Conservation (phyloP, 1,284 basidiomycete genomes). For the Jaminaea rosea region DNA sequence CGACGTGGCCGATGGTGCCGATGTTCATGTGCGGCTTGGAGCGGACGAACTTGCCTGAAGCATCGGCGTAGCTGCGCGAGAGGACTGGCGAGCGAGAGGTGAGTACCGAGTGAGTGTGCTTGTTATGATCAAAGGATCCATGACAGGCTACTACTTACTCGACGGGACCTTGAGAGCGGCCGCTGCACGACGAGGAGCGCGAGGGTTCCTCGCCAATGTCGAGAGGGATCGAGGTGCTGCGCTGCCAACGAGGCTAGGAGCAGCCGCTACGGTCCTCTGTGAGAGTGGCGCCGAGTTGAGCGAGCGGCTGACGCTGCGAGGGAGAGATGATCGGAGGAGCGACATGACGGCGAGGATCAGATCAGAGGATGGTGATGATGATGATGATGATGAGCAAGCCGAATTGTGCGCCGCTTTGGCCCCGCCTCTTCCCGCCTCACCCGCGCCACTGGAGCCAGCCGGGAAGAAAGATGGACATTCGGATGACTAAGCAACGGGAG, state of each 20-base stretch:
- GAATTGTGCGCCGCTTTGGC: not conserved
- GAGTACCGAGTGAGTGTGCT: slow-evolving; percentile 16
- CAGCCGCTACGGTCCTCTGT: not conserved
- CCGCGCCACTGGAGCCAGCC: no score
- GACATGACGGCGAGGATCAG: not conserved
- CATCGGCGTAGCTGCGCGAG: slow-evolving; percentile 55
- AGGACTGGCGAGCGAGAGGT: not conserved
- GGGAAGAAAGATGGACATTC: no score
- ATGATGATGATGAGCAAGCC: no score
- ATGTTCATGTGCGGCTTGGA: slow-evolving; percentile 83
- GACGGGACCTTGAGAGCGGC: not conserved
- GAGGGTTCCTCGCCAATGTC: not conserved
- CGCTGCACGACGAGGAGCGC: not conserved
- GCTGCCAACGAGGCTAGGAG: slow-evolving; percentile 2
- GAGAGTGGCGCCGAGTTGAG: not conserved
- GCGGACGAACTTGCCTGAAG: slow-evolving; percentile 64
- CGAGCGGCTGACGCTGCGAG: not conserved
- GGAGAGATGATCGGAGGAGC: not conserved
- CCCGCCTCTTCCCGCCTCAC: not conserved
- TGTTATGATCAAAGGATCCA: no score
- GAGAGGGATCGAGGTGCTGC: not conserved
- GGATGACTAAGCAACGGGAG: no score
- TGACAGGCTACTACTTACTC: no score
- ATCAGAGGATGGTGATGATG: no score
- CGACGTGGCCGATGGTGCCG: slow-evolving; percentile 50